Evolutionary conservation across 805 yeast species (phyloP).

Genomic region (Sugiyamaella marilandica): DNA sequence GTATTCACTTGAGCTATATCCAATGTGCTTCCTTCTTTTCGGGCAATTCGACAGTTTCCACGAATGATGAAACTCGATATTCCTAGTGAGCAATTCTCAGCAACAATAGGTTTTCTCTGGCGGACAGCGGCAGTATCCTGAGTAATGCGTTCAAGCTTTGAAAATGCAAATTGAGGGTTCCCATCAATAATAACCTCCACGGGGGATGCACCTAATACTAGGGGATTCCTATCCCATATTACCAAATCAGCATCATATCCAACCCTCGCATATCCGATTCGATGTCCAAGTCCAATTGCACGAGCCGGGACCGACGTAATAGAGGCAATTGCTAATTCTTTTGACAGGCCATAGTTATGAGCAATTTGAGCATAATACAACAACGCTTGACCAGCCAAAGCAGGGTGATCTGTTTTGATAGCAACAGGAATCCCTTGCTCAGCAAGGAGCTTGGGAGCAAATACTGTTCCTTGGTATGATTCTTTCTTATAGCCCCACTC

Average conservation of each 20-base stretch:
- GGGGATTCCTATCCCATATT: conserved; percentile 5
- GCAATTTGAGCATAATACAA: not conserved
- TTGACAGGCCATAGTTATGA: not conserved
- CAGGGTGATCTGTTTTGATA: not conserved
- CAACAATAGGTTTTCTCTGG: not conserved
- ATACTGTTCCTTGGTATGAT: not conserved
- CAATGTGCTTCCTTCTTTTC: not conserved
- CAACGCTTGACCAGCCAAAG: not conserved
- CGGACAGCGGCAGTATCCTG: not conserved
- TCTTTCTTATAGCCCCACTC: not conserved
- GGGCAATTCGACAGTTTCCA: not conserved
- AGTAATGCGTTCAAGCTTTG: not conserved
- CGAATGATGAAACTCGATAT: not conserved
- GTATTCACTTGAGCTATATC: not conserved
- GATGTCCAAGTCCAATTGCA: not conserved
- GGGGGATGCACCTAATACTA: not conserved
- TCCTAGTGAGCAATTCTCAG: not conserved
- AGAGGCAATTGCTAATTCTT: not conserved
- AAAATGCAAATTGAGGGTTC: not conserved
- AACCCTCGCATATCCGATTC: not conserved
- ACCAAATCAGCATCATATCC: conserved; percentile 8
- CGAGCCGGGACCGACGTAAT: not conserved
- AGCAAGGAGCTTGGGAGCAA: not conserved
- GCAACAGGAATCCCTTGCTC: not conserved
- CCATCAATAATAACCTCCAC: not conserved